Percentiles rank a stretch among this genome's conserved stretches.
Conservation (phyloP, 345 rosid genomes). For the Salix exigua region DNA sequence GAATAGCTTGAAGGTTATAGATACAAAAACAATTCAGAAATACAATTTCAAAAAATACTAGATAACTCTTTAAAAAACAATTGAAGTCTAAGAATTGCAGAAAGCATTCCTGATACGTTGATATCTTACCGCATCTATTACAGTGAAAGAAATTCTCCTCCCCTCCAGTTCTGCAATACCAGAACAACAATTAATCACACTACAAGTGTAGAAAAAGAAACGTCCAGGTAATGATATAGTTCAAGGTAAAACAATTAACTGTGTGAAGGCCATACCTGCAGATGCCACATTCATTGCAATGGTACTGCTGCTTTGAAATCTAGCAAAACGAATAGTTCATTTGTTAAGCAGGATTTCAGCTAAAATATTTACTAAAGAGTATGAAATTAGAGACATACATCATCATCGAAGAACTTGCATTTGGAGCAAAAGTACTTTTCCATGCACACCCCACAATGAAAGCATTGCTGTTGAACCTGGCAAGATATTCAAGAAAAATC, state of each 20-base stretch:
- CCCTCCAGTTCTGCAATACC: slow-evolving; percentile 47
- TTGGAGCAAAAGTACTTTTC: slow-evolving; percentile 63
- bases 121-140: slow-evolving; percentile 44
- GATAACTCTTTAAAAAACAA: no score
- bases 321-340: slow-evolving; percentile 15
- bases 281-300: slow-evolving; percentile 58
- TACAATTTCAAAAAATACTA: no score
- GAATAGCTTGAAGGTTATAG: no score
- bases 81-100: no score
- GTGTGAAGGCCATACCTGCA: slow-evolving; percentile 34
- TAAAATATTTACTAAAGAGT: background rate
- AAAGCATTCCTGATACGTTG: no score
- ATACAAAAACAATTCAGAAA: no score
- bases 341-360: background rate
- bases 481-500: background rate
- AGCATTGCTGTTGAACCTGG: slow-evolving; percentile 59
- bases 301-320: slow-evolving; percentile 55
- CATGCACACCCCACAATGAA: slow-evolving; percentile 63
- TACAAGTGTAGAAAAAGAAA: background rate
- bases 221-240: background rate
- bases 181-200: slow-evolving; percentile 5
- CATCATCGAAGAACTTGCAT: slow-evolving; percentile 74
- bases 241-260: background rate
- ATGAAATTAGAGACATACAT: slow-evolving; percentile 32
- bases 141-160: slow-evolving; percentile 58